phyloP scores from a whole-genome alignment of 139 green algal species.

The Coelastrella sp. region DNA sequence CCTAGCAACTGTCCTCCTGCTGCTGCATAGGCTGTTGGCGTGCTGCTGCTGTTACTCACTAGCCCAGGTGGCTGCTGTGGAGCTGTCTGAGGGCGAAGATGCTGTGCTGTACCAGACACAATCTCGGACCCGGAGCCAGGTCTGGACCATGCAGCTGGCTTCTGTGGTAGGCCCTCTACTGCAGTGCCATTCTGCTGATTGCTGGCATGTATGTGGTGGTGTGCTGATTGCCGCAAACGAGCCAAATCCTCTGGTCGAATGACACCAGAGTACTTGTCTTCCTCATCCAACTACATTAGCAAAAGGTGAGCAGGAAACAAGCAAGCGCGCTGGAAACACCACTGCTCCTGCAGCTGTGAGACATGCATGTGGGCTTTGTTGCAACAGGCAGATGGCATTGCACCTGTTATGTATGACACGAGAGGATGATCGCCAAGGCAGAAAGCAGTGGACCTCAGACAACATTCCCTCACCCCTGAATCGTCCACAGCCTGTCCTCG shows the following conservation, averaged over 20 bases:
- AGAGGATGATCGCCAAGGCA: not conserved
- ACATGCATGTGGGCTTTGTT: not conserved
- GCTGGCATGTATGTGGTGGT: constrained; percentile 28
- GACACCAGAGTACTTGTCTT: constrained; percentile 87
- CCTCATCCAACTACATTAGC: constrained; percentile 81
- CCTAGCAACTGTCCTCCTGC: not conserved
- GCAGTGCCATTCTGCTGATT: constrained; percentile 16
- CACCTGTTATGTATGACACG: no score
- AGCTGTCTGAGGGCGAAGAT: constrained; percentile 2
- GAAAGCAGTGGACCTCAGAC: not conserved
- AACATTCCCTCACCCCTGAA: constrained; percentile 53
- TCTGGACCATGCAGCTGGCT: constrained; percentile 25
- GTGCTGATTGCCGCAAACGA: not conserved
- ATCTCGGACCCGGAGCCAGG: constrained; percentile 15
- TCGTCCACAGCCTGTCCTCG: constrained; percentile 74
- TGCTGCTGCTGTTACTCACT: not conserved
- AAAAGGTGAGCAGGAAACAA: not conserved
- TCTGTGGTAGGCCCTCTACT: constrained; percentile 6
- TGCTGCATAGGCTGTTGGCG: not conserved
- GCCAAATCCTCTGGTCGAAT: constrained; percentile 54
- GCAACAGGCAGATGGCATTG: no score
- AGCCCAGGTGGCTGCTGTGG: constrained; percentile 39
- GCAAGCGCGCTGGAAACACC: not conserved
- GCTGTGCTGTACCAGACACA: not conserved
- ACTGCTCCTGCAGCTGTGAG: not conserved